phyloP scores from a whole-genome alignment of 805 yeast genomes.

The Candida xiaguanensis region DNA sequence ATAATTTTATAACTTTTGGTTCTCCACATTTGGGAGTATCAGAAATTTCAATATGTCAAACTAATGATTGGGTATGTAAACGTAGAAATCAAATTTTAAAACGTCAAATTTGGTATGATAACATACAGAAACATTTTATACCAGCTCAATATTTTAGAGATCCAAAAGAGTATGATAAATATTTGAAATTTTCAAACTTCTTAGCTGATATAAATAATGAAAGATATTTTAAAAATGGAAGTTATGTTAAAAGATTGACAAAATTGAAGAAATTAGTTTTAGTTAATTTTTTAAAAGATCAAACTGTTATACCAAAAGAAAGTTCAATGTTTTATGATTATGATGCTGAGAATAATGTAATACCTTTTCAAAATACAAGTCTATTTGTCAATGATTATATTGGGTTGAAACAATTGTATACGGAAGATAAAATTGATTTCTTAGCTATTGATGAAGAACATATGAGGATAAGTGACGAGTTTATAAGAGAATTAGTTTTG shows the following conservation, averaged over 20 bases:
- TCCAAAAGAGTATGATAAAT: constrained; percentile 47
- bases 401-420: constrained; percentile 52
- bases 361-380: constrained; percentile 47
- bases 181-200: constrained; percentile 54
- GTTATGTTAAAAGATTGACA: constrained; percentile 43
- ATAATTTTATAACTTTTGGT: constrained; percentile 67
- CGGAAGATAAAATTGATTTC: constrained; percentile 44
- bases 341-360: constrained; percentile 40
- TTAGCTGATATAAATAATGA: constrained; percentile 71
- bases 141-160: constrained; percentile 80
- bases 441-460: constrained; percentile 54
- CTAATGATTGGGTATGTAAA: constrained; percentile 57
- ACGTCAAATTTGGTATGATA: constrained; percentile 55
- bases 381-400: constrained; percentile 53
- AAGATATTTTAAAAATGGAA: constrained; percentile 23
- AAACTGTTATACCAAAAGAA: constrained; percentile 69
- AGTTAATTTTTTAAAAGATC: constrained; percentile 57
- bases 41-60: constrained; percentile 60
- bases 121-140: constrained; percentile 53
- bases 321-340: constrained; percentile 64
- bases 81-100: constrained; percentile 51
- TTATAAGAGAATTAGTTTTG: constrained; percentile 41
- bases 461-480: constrained; percentile 58
- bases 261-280: constrained; percentile 52
- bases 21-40: constrained; percentile 76